Conservation (phyloP, 352 stramenopile species). For the Thraustotheca clavata region DNA sequence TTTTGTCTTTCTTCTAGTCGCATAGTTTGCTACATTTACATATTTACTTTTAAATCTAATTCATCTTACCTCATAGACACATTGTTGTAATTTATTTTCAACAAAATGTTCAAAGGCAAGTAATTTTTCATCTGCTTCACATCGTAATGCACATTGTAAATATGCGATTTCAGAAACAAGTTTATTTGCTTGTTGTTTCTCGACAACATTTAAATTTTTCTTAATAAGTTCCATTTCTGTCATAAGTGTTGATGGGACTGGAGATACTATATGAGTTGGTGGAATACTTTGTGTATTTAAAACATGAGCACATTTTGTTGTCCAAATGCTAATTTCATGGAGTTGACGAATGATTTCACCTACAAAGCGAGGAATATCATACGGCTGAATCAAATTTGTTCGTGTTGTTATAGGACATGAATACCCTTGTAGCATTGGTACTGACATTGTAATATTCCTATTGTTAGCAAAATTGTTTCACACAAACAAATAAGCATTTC, state of each 20-base stretch:
- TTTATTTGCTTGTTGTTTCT: slow-evolving; percentile 14
- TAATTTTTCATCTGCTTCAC: slow-evolving; percentile 20
- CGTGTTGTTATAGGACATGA: slow-evolving; percentile 13
- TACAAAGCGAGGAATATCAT: slow-evolving; percentile 18
- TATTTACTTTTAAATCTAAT: not conserved
- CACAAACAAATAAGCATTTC: too few relatives aligned
- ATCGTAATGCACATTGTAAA: slow-evolving; percentile 12
- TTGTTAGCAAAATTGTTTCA: too few relatives aligned
- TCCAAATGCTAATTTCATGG: slow-evolving; percentile 13
- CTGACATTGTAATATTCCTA: too few relatives aligned
- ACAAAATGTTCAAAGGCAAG: slow-evolving; percentile 16
- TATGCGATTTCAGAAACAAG: slow-evolving; percentile 20
- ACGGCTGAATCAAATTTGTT: slow-evolving; percentile 15
- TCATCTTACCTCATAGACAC: slow-evolving; percentile 13
- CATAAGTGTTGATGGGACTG: slow-evolving; percentile 6
- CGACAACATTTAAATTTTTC: slow-evolving; percentile 12
- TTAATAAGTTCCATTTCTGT: slow-evolving; percentile 20
- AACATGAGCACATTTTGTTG: not conserved
- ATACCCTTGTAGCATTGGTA: slow-evolving; percentile 17
- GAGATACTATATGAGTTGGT: not conserved
- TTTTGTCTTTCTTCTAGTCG: not conserved
- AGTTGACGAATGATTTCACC: slow-evolving; percentile 16
- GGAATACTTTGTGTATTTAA: not conserved
- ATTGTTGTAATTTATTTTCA: slow-evolving; percentile 3
- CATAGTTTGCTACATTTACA: not conserved